These are phyloP conservation scores for Coniella vitis DNA, from an alignment of 2,329 filamentous ascomycete genomes.

Conservation along the genomic window DNA sequence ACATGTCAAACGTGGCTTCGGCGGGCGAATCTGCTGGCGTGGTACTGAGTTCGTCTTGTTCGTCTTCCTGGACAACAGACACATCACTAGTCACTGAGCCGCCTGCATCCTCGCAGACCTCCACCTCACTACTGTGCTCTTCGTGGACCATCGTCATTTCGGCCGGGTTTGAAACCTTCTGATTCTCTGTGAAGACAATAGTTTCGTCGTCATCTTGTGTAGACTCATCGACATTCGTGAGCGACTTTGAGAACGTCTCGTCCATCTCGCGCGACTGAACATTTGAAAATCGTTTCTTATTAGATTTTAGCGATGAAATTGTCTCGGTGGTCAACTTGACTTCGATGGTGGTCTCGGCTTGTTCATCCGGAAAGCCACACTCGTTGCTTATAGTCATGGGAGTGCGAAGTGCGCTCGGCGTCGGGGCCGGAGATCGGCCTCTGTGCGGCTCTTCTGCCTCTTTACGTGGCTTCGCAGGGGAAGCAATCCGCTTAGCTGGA, in stretches of 20 bases:
- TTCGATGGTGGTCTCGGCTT: not conserved
- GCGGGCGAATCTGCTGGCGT: constrained; percentile 26
- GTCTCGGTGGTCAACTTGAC: not conserved
- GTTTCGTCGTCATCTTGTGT: constrained; percentile 17
- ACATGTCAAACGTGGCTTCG: constrained; percentile 25
- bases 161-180: not conserved
- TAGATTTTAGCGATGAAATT: too few species aligned
- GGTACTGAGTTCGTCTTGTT: constrained; percentile 17
- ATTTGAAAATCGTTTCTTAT: constrained; percentile 9
- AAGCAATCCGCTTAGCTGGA: constrained; percentile 26
- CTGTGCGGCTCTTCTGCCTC: constrained; percentile 22
- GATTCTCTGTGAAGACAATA: constrained; percentile 17
- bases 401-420: constrained; percentile 5
- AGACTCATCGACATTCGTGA: constrained; percentile 1
- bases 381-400: not conserved
- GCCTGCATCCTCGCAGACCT: constrained; percentile 1
- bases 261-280: constrained; percentile 26
- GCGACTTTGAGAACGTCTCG: constrained; percentile 17
- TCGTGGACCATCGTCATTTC: too few species aligned
- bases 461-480: constrained; percentile 30
- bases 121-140: not conserved
- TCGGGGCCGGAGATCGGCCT: constrained; percentile 12
- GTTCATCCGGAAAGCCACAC: not conserved
- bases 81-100: constrained; percentile 24
- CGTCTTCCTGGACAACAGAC: constrained; percentile 23